These are phyloP conservation scores for Diplosphaera chodatii DNA, from an alignment of 139 green algal genomes.

Conservation along the genomic window DNA sequence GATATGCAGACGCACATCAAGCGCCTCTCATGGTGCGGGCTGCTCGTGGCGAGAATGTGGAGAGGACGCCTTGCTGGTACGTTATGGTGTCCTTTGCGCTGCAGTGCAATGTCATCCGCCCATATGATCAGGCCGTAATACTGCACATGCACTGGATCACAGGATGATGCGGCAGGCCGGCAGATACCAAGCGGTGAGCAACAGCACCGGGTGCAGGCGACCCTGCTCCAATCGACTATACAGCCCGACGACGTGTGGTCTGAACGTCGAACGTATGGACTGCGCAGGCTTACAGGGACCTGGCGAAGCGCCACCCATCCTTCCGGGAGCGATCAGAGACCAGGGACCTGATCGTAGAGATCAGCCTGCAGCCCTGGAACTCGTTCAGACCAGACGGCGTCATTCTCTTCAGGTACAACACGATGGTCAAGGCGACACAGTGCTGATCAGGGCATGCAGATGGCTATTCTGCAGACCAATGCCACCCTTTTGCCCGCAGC, in stretches of 20 bases:
- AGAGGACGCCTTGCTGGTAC: constrained; percentile 81
- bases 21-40: constrained; percentile 80
- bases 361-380: constrained; percentile 77
- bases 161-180: constrained; percentile 97
- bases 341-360: constrained; percentile 96
- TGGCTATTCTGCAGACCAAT: no score
- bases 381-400: constrained; percentile 71
- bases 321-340: constrained; percentile 90
- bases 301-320: constrained; percentile 81
- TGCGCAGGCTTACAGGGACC: constrained; percentile 70
- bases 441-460: no score
- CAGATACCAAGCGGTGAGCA: constrained; percentile 63
- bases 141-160: background rate
- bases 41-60: constrained; percentile 70
- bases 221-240: no score
- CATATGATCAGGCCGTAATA: no score
- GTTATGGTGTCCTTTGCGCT: no score
- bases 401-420: constrained; percentile 58
- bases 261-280: no score
- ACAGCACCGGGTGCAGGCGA: no score
- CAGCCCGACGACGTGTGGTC: no score
- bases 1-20: background rate
- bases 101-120: no score
- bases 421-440: no score
- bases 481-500: no score